Evolutionary conservation across 257 asterid species (phyloP), one percentile per base, ranked within the genome.

Genomic region (Capsicum baccatum): DNA sequence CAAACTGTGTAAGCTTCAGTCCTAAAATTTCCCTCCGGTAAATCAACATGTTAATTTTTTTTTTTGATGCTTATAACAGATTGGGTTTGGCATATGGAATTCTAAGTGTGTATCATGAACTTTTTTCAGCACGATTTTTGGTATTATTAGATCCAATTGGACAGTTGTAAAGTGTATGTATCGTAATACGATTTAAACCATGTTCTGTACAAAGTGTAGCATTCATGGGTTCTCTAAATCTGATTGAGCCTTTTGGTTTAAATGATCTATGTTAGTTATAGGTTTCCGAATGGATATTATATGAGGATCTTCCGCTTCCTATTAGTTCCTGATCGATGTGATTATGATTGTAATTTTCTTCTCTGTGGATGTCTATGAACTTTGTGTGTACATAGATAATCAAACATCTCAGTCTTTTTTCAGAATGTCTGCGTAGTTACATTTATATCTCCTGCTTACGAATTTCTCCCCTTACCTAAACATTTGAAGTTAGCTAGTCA

Each of bases 1-100:
- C 67, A 85, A 21, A 90, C 86, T 83, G 88, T 91, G 93, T 89
- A 90, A 89, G 91, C 82, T 62, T 55, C 66, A 1, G 16, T 33
- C 50, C 33, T 48, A 37, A 7, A 13, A 15, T 76, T 21, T 68
- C 74, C 57, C 44, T 76, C 63, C 4, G 62, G 59, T 52, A 26
- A 50, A 76, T 26, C 63, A 13, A 21, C 62, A 74, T 0, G 21
- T 76, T 21, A 26, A 19, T 1, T 5, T 1, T 52, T 76, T 76
- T 76, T 50, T 76, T 13, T 74, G 3, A 35, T 52, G 63, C 81
- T 76, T 76, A 52, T 14, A 76, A 13, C 42, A 13, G 62, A 10
- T 7, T 12, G 19, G 0, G 16, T 52, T 63, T 48, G 21, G 81
- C 63, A 52, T 76, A 52, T 76, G 47, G 81, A 76, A 21, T 74